Conservation (phyloP, 768 basidiomycete species). For the Exidia glandulosa region DNA sequence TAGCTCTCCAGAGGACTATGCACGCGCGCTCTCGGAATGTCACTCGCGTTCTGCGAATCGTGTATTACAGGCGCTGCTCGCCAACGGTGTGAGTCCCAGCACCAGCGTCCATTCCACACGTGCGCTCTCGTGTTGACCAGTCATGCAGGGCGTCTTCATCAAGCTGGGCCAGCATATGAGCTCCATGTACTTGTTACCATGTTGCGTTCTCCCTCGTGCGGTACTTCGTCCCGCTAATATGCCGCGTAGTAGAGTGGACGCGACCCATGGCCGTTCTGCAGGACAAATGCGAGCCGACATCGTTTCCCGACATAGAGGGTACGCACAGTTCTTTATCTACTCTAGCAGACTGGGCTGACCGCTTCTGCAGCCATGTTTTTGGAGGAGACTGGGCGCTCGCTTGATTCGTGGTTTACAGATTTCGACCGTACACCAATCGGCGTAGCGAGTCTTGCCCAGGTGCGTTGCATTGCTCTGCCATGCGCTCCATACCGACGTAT, state of each 20-base stretch:
- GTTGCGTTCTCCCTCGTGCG: constrained; percentile 6
- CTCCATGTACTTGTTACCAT: constrained; percentile 32
- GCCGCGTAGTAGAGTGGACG: constrained; percentile 46
- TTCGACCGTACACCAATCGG: constrained; percentile 87
- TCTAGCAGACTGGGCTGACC: constrained; percentile 74
- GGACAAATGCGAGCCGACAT: constrained; percentile 88
- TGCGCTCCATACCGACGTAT: not conserved
- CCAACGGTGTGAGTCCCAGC: constrained; percentile 84
- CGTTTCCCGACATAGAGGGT: constrained; percentile 58
- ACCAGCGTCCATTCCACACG: constrained; percentile 13
- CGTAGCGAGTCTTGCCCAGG: constrained; percentile 92
- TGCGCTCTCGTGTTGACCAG: not conserved
- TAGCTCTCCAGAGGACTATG: constrained; percentile 36
- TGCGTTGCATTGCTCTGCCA: constrained; percentile 35
- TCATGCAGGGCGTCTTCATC: constrained; percentile 54
- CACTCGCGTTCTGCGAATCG: constrained; percentile 75
- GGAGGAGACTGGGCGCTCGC: constrained; percentile 61
- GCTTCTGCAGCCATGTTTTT: constrained; percentile 66
- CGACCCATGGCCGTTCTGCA: constrained; percentile 54
- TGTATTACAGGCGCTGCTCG: constrained; percentile 71
- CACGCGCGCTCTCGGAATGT: constrained; percentile 58
- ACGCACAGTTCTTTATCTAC: constrained; percentile 33
- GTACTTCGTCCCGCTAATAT: constrained; percentile 15
- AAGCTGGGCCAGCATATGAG: constrained; percentile 87
- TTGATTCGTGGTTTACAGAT: constrained; percentile 69